phyloP scores from a whole-genome alignment of 495 filamentous ascomycete species.

The Aspergillus funiculosus region DNA sequence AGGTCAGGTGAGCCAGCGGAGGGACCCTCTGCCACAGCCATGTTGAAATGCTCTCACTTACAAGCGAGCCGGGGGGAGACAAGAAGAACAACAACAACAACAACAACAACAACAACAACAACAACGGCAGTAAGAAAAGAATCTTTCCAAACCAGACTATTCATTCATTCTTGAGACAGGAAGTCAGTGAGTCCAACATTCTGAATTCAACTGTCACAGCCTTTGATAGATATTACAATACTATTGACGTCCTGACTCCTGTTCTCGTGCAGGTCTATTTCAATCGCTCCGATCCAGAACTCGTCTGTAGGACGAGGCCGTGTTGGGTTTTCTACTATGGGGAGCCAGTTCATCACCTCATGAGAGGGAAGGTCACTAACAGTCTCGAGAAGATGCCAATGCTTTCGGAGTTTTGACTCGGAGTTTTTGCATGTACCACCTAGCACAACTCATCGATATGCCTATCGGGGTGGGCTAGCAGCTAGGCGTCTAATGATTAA shows the following conservation, averaged over 20 bases:
- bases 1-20: constrained; percentile 4
- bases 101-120: background rate
- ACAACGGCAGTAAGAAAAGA: too few species aligned
- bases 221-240: background rate
- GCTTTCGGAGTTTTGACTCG: constrained; percentile 6
- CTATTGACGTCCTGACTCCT: too few species aligned
- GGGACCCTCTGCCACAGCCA: constrained; percentile 8
- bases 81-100: background rate
- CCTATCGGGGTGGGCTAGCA: too few species aligned
- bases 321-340: background rate
- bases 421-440: background rate
- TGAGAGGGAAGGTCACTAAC: too few species aligned
- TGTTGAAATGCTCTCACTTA: constrained; percentile 4
- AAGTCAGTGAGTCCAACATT: constrained; percentile 2
- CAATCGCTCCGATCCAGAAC: too few species aligned
- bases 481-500: too few species aligned
- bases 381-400: background rate
- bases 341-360: background rate
- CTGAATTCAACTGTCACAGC: background rate
- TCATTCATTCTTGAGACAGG: too few species aligned
- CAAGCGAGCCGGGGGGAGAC: background rate
- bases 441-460: background rate
- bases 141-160: too few species aligned
- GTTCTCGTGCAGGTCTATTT: too few species aligned
- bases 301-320: background rate